Base-by-base conservation (phyloP, 192 early-diverging fungal genomes). In the Irineochytrium annulatum region DNA sequence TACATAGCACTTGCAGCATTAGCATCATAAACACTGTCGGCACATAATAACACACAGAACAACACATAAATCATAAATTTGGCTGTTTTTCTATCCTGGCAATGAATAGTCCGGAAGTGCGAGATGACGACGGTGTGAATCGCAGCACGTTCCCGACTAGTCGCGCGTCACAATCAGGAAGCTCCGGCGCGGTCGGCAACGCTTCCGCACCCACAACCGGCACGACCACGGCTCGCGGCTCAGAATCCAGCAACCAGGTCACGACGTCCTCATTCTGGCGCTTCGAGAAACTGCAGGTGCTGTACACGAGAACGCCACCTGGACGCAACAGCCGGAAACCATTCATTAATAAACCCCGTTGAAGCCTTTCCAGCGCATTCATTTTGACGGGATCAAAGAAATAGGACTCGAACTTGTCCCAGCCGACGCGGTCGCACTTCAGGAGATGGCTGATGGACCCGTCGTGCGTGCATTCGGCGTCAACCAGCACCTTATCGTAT, bases 401-500 rank as follows among this genome's bases (percentile, higher is more conserved):
- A 46, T 87, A 82, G 17, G 77, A 73, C 54, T 88, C 89, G 55
- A 96, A 91, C 31, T 68, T 73, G 33, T 91, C 84, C 91, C 90
- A 94, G 0, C 90, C 90, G 69, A 79, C 83, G 13, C 71, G 69
- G 55, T 84, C 77, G 71, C 93, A 93, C 76, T 92, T 75, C n/a
- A 63, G 57, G 0, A 80, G 37, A 53, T 80, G 75, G 0, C 59
- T 61, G 19, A 81, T 72, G 0, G 91, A 95, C 20, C 93, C 95
- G 68, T 98, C 95, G 67, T 96, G 94, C 3, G 95, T 96, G 76
- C 87, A 92, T 62, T 86, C 86, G 14, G 86, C 83, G 45, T 85
- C 82, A 8, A 85, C 82, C 6, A 90, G 43, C 1, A 90, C 88
- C 28, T 79, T 80, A 57, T 88, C 85, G 63, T 90, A 90, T 8